A percentile compares a stretch with the other conserved stretches of the same genome.
phyloP scores from a whole-genome alignment of 1,284 basidiomycete species.

The Irpex rosettiformis region DNA sequence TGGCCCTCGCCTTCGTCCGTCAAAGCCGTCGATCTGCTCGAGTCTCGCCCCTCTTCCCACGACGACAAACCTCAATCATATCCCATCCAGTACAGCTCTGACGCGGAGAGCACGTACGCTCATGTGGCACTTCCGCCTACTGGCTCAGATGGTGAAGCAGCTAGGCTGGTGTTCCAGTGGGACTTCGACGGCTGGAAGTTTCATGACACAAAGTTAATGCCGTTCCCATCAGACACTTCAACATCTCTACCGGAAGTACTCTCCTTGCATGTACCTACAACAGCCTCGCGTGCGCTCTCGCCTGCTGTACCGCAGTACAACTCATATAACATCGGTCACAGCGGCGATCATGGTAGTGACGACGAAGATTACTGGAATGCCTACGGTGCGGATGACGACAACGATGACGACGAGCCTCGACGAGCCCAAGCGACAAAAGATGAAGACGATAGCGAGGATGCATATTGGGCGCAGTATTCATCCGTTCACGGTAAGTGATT shows the following conservation, averaged over 20 bases:
- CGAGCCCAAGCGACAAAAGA: conserved; percentile 21
- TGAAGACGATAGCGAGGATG: conserved; percentile 51
- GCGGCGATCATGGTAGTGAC: conserved; percentile 36
- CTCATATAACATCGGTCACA: conserved; percentile 19
- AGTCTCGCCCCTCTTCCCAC: conserved; percentile 34
- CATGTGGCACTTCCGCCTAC: conserved; percentile 51
- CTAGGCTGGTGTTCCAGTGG: conserved; percentile 69
- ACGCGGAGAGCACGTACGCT: conserved; percentile 56
- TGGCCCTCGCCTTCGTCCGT: conserved; percentile 53
- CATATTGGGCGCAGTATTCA: conserved; percentile 72
- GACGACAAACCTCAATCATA: conserved; percentile 35
- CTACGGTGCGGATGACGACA: conserved; percentile 37
- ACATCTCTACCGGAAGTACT: conserved; percentile 36
- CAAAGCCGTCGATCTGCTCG: conserved; percentile 42
- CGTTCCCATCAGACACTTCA: conserved; percentile 58
- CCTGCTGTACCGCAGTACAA: conserved; percentile 12
- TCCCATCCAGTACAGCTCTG: conserved; percentile 53
- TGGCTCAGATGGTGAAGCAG: conserved; percentile 27
- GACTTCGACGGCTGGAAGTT: conserved; percentile 62
- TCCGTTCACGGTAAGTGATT: conserved; percentile 56
- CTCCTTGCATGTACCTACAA: conserved; percentile 1
- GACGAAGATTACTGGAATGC: conserved; percentile 67
- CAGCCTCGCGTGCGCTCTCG: conserved; percentile 20
- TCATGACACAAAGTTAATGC: conserved; percentile 66
- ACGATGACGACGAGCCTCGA: conserved; percentile 25